Conservation (phyloP, 768 basidiomycete genomes). For the Macrolepiota albuminosa region DNA sequence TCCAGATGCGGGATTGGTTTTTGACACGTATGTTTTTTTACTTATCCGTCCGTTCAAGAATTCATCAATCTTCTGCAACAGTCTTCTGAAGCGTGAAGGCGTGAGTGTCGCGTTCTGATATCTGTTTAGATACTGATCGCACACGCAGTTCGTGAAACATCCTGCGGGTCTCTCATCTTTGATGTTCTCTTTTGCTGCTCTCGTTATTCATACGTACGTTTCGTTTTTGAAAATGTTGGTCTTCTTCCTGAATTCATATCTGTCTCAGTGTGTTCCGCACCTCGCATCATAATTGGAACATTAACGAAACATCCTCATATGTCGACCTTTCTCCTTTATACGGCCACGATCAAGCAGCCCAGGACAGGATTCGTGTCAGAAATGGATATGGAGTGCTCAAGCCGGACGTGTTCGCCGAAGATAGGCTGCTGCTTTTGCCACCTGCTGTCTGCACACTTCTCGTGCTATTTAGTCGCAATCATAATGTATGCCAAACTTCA, state of each 20-base stretch:
- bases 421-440: slow-evolving; percentile 73
- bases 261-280: slow-evolving; percentile 74
- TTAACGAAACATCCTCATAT: slow-evolving; percentile 86
- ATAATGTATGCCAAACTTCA: slow-evolving; percentile 54
- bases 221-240: not conserved
- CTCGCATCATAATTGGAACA: slow-evolving; percentile 53
- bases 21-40: slow-evolving; percentile 54
- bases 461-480: slow-evolving; percentile 86
- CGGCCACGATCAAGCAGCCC: slow-evolving; percentile 60
- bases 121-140: not conserved
- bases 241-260: not conserved
- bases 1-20: slow-evolving; percentile 77
- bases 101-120: slow-evolving; percentile 28
- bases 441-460: slow-evolving; percentile 71
- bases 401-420: slow-evolving; percentile 76
- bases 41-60: not conserved
- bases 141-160: slow-evolving; percentile 59
- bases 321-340: slow-evolving; percentile 83
- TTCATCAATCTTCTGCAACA: slow-evolving; percentile 4
- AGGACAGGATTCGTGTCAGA: slow-evolving; percentile 50
- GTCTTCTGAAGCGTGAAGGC: slow-evolving; percentile 63
- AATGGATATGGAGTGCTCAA: slow-evolving; percentile 63
- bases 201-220: slow-evolving; percentile 71
- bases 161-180: slow-evolving; percentile 74
- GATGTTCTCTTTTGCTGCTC: slow-evolving; percentile 80